phyloP scores from a whole-genome alignment of 176 grass and related monocot genomes.

The Zoysia pacifica region DNA sequence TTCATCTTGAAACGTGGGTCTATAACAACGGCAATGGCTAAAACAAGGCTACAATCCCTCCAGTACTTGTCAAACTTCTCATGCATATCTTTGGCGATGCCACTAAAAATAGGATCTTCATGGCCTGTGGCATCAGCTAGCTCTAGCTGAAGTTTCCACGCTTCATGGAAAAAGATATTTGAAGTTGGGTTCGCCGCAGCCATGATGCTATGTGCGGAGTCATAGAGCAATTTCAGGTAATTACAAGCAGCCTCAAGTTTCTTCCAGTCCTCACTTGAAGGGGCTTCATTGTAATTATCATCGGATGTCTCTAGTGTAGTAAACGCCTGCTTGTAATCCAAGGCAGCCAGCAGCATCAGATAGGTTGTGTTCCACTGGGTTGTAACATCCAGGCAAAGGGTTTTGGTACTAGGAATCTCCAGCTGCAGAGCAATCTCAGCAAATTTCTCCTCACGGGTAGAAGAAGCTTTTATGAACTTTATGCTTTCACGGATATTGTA shows the following conservation, averaged over 20 bases:
- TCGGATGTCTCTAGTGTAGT: slow-evolving; percentile 69
- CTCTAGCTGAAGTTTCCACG: slow-evolving; percentile 85
- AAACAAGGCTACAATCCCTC: slow-evolving; percentile 87
- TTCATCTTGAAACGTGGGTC: slow-evolving; percentile 97
- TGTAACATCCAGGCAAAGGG: slow-evolving; percentile 75
- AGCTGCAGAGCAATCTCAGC: slow-evolving; percentile 73
- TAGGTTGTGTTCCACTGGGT: slow-evolving; percentile 94
- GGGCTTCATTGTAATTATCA: slow-evolving; percentile 85
- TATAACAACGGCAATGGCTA: slow-evolving; percentile 85
- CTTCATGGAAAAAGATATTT: slow-evolving; percentile 87
- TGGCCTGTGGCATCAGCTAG: slow-evolving; percentile 54
- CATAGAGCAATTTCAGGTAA: slow-evolving; percentile 70
- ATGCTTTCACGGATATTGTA: slow-evolving; percentile 91
- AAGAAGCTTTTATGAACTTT: slow-evolving; percentile 86
- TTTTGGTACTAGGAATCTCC: slow-evolving; percentile 70
- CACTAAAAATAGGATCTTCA: slow-evolving; percentile 59
- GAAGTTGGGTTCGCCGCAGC: slow-evolving; percentile 66
- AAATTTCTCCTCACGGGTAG: slow-evolving; percentile 68
- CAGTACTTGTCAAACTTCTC: slow-evolving; percentile 93
- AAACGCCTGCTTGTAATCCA: slow-evolving; percentile 82
- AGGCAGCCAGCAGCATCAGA: slow-evolving; percentile 80
- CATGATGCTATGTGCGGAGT: slow-evolving; percentile 74
- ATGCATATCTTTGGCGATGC: slow-evolving; percentile 76
- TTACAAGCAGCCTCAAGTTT: slow-evolving; percentile 67
- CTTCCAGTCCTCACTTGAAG: slow-evolving; percentile 77